Percentiles rank a stretch among this genome's conserved stretches.
Evolutionary conservation across 2,329 filamentous ascomycete species (phyloP).

Genomic region (Pleoardoris graminearum): DNA sequence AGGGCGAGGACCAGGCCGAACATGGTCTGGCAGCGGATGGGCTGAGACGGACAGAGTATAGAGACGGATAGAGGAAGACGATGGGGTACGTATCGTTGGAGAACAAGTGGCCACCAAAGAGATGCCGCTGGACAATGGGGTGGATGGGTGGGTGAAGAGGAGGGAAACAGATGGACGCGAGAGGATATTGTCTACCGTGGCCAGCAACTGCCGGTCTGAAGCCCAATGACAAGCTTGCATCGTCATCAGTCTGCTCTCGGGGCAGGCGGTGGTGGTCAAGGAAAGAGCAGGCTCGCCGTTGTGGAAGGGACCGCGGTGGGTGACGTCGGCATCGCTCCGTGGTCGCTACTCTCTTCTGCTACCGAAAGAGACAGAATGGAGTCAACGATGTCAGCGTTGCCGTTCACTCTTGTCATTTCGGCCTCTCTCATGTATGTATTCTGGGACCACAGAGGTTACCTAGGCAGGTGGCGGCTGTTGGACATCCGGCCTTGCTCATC

Average conservation of each 20-base stretch:
- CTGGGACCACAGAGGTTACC: too few species aligned
- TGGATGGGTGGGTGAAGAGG: constrained; percentile 19
- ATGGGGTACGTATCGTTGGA: constrained; percentile 12
- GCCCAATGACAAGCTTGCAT: neutral
- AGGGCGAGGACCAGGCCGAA: constrained; percentile 16
- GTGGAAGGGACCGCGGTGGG: too few species aligned
- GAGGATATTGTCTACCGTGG: neutral
- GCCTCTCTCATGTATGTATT: too few species aligned
- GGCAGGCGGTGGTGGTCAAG: neutral
- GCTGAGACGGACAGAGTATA: neutral
- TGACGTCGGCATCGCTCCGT: too few species aligned
- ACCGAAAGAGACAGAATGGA: too few species aligned
- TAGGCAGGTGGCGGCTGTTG: too few species aligned
- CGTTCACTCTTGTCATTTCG: too few species aligned
- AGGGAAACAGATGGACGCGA: neutral
- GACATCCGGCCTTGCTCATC: too few species aligned
- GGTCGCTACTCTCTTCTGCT: too few species aligned
- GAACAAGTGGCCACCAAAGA: constrained; percentile 17
- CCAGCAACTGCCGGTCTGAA: neutral
- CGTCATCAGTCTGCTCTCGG: neutral
- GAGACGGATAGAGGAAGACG: constrained; percentile 5
- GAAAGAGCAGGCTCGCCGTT: neutral
- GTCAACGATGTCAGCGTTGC: too few species aligned
- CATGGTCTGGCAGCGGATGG: constrained; percentile 18
- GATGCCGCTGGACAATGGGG: constrained; percentile 20